Conservation (phyloP, 2,329 filamentous ascomycete genomes). For the Fusarium sp. region DNA sequence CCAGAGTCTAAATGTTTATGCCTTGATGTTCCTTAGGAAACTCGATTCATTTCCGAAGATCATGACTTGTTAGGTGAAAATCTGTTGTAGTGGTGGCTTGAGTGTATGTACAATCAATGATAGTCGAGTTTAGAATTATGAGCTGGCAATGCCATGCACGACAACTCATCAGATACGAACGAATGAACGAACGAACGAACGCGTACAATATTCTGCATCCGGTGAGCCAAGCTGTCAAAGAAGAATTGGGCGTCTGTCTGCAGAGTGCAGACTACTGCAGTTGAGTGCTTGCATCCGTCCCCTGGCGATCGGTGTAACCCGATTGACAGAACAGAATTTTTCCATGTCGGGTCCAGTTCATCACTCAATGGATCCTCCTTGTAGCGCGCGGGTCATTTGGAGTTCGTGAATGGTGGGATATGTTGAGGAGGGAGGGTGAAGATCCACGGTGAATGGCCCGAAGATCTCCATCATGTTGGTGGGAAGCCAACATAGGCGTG, state of each 20-base stretch:
- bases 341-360: constrained; percentile 9
- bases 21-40: constrained; percentile 11
- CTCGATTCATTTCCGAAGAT: constrained; percentile 37
- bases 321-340: constrained; percentile 32
- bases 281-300: constrained; percentile 44
- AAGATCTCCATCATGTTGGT: constrained; percentile 18
- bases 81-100: background rate
- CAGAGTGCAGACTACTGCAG: constrained; percentile 13
- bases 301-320: constrained; percentile 34
- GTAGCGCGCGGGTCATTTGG: constrained; percentile 45
- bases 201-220: constrained; percentile 21
- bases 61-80: constrained; percentile 14
- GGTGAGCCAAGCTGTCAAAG: constrained; percentile 40
- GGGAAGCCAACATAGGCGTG: constrained; percentile 23
- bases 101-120: background rate
- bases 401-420: constrained; percentile 30
- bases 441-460: constrained; percentile 32
- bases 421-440: constrained; percentile 35
- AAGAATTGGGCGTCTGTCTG: constrained; percentile 25
- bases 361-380: constrained; percentile 12
- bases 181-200: background rate
- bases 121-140: constrained; percentile 14
- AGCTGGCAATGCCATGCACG: constrained; percentile 31
- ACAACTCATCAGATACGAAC: constrained; percentile 42
- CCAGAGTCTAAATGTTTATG: constrained; percentile 14